phyloP scores from a whole-genome alignment of 495 filamentous ascomycete genomes.

The Aspergillus heteromorphus region DNA sequence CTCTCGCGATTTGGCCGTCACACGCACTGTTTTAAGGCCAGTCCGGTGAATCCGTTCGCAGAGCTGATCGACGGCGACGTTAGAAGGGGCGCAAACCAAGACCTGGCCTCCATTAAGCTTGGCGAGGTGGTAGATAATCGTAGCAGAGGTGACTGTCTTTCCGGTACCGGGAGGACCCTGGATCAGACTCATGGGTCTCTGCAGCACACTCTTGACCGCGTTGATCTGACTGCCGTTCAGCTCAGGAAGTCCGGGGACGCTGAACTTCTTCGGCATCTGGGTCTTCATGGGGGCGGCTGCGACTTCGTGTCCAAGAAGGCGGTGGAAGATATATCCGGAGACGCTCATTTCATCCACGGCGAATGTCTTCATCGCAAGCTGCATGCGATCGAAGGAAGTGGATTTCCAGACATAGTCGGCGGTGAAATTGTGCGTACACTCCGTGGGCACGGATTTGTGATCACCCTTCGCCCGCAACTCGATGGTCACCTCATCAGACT shows the following conservation, averaged over 20 bases:
- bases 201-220: conserved; percentile 91
- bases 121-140: conserved; percentile 94
- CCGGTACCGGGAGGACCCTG: conserved; percentile 96
- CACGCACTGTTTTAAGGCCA: conserved; percentile 91
- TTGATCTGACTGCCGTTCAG: conserved; percentile 94
- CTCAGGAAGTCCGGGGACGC: conserved; percentile 90
- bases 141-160: conserved; percentile 99
- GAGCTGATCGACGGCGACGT: conserved; percentile 97
- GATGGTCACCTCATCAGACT: conserved; percentile 95
- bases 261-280: conserved; percentile 93
- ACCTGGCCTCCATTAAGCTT: conserved; percentile 95
- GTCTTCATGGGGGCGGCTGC: conserved; percentile 96
- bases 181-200: conserved; percentile 89
- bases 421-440: conserved; percentile 97
- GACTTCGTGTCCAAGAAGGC: conserved; percentile 92
- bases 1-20: conserved; percentile 96
- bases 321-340: conserved; percentile 98
- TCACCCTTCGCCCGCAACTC: conserved; percentile 85
- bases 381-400: conserved; percentile 98
- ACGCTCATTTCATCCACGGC: conserved; percentile 98
- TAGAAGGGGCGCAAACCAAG: conserved; percentile 94
- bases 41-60: conserved; percentile 96
- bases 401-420: conserved; percentile 99
- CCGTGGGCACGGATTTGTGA: conserved; percentile 92
- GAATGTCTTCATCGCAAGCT: conserved; percentile 98